Evolutionary conservation across 768 basidiomycete genomes (phyloP), one percentile per base, ranked within the genome.

Genomic region (Naganishia randhawae): DNA sequence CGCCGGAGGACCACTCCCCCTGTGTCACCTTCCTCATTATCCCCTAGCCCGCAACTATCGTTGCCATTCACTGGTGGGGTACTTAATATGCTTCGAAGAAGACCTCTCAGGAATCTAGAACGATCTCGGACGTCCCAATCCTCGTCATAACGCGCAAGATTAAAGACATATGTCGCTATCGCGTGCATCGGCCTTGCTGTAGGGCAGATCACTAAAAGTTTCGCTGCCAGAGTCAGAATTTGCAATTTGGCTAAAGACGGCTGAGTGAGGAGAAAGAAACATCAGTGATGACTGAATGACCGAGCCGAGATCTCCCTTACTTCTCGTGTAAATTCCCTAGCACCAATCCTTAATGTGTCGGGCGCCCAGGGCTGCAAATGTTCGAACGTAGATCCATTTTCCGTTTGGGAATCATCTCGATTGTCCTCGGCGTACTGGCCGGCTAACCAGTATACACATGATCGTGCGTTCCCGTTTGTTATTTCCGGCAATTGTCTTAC

Each of bases 91-190:
- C 90, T 87, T 2, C 81, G 77, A 17, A 95, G 83, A 16, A 98
- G 83, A 6, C 88, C 85, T 19, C 83, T 81, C 31, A 96, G 78
- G 85, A 92, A 88, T 61, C 95, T 85, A 5, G 87, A 88, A 29
- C 94, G 87, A 77, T 98, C 96, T 35, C 96, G 85, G 37, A 98
- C 88, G 74, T 96, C 92, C 79, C 91, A 95, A 74, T 89, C 86
- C 22, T 81, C 73, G 80, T 99, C 96, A 79, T 94, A 98, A 66
- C 89, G 84, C 1, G 92, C 94, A 22, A 96, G 84, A 1, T 85
- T 85, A 68, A 96, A 86, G 22, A 92, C 85, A 75, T 98, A 90
- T 53, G 83, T 75, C 4, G 72, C 50, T 55, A 83, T 72, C 0
- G 76, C 70, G 9, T 70, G 69, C 11, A 80, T 73, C 53, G 76